Conservation (phyloP, 371 early-diverging fungal genomes). For the Mucor plumbeus region DNA sequence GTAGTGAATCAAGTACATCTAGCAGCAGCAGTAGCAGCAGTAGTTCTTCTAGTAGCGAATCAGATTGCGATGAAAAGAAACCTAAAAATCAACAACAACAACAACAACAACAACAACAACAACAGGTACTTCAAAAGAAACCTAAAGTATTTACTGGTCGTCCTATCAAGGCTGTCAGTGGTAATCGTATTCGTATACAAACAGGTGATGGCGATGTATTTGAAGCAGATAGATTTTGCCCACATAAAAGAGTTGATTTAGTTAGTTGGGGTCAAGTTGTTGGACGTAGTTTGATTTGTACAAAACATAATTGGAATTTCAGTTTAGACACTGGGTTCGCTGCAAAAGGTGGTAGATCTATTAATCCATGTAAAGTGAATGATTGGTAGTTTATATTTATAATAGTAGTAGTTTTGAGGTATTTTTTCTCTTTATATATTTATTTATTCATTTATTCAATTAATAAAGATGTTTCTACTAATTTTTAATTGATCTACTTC, state of each 20-base stretch:
- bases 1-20: background rate
- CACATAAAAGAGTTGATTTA: slow-evolving; percentile 72
- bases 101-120: background rate
- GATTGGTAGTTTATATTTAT: slow-evolving; percentile 54
- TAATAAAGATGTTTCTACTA: background rate
- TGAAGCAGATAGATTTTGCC: slow-evolving; percentile 73
- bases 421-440: slow-evolving; percentile 10
- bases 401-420: background rate
- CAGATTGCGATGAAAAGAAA: slow-evolving; percentile 25
- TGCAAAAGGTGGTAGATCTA: slow-evolving; percentile 53
- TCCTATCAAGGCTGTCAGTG: slow-evolving; percentile 48
- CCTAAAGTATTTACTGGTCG: slow-evolving; percentile 35
- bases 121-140: background rate
- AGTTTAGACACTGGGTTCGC: slow-evolving; percentile 52
- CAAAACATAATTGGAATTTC: slow-evolving; percentile 74
- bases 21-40: slow-evolving; percentile 27
- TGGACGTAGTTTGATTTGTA: slow-evolving; percentile 62
- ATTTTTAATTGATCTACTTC: slow-evolving; percentile 16
- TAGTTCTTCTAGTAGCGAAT: slow-evolving; percentile 28
- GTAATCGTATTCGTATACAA: slow-evolving; percentile 62
- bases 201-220: slow-evolving; percentile 58
- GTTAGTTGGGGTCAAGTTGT: slow-evolving; percentile 67
- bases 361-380: slow-evolving; percentile 67
- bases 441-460: background rate
- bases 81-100: background rate